Percentiles rank a stretch among this genome's conserved stretches.
Evolutionary conservation across 2,329 filamentous ascomycete genomes (phyloP).

Genomic region (Shiraia sp.): DNA sequence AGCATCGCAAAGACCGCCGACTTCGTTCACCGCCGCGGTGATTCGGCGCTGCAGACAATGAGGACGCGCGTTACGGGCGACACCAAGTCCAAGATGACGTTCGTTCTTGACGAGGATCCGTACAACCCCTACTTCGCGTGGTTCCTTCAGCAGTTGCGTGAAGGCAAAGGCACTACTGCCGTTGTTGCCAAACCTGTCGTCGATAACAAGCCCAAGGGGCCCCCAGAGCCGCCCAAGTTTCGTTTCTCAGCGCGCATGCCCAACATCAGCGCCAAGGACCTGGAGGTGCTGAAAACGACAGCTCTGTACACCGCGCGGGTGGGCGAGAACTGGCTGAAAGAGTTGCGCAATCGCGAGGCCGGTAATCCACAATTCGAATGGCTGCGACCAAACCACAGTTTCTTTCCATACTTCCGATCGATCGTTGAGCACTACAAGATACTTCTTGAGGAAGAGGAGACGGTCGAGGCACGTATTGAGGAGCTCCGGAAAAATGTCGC

Average conservation of each 20-base stretch:
- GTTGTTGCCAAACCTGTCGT: conserved; percentile 25
- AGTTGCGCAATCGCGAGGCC: conserved; percentile 83
- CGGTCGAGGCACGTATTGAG: conserved; percentile 71
- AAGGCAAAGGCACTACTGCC: conserved; percentile 70
- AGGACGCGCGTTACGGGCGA: conserved; percentile 82
- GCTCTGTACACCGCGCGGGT: conserved; percentile 93
- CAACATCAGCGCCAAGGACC: conserved; percentile 92
- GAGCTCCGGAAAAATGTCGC: conserved; percentile 75
- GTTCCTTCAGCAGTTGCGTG: conserved; percentile 83
- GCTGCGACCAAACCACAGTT: conserved; percentile 88
- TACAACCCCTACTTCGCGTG: conserved; percentile 90
- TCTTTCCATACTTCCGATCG: conserved; percentile 93
- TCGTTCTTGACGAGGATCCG: conserved; percentile 76
- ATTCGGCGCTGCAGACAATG: conserved; percentile 78
- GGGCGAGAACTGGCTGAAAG: conserved; percentile 88
- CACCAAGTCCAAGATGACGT: conserved; percentile 89
- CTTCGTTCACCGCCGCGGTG: conserved; percentile 74
- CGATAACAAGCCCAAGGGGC: conserved; percentile 74
- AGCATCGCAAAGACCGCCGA: conserved; percentile 94
- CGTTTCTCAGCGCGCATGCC: conserved; percentile 96
- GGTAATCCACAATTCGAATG: conserved; percentile 97
- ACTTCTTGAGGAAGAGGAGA: conserved; percentile 71
- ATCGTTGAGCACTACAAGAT: conserved; percentile 93
- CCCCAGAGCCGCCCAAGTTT: conserved; percentile 82
- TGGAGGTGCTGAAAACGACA: conserved; percentile 73